Evolutionary conservation across 2,329 filamentous ascomycete genomes (phyloP), one percentile per base, ranked within the genome.

Genomic region (Arthrobotrys entomopaga): DNA sequence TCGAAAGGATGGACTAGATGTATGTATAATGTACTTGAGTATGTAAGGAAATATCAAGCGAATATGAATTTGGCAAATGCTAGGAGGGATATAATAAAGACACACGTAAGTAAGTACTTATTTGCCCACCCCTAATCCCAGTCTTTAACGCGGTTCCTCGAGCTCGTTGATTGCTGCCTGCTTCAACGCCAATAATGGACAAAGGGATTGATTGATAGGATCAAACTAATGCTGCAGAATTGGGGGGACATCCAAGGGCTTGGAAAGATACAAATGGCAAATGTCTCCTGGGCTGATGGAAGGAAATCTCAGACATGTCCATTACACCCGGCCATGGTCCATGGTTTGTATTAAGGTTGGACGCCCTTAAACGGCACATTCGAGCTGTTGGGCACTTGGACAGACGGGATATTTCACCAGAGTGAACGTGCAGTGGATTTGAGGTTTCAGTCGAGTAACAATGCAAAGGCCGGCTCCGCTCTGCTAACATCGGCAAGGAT

Each of bases 401-500:
- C 49, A 43, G 43, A 57, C 57, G 52, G 58, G 57, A 63, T 50
- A 53, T 69, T 67, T 67, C 24, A 48, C 54, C 50, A 50, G 46
- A 56, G 29, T 2, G 22, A 7, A 20, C 20, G 48, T 20, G 43
- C 58, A 34, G 43, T 34, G 43, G 26, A 56, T 38, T 34, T 20
- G 53, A 46, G 46, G 54, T 40, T 29, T 71, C 58, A 50, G n/a
- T 57, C 52, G 56, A 54, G 2, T 34, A 5, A 10, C 10, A 34
- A 73, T 73, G 67, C 67, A 65, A 26, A 60, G 54, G 67, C 67
- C 67, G 67, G 67, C 67, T 73, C 67, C 67, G 67, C 67, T 73
- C 60, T 73, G 65, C 67, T 61, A 65, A 49, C 61, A 73, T 73
- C 67, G 70, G 70, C 70, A 74, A 74, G 70, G 69, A 58, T 66